These are phyloP conservation scores for Aspergillus calidoustus DNA, from an alignment of 2,329 filamentous ascomycete genomes.

Conservation along the genomic window DNA sequence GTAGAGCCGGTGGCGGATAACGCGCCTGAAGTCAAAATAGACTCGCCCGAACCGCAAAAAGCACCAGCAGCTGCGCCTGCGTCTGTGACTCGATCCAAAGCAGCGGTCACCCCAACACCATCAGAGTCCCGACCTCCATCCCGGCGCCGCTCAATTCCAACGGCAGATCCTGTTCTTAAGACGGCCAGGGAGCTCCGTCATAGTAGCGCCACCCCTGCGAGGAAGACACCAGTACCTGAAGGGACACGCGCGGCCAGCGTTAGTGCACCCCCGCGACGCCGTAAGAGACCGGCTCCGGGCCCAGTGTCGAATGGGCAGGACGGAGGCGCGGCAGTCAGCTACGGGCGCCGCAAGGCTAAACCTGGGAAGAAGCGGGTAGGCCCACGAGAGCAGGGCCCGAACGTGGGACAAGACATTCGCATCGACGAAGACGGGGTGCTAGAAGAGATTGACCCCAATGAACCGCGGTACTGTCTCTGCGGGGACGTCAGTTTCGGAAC, in stretches of 20 bases:
- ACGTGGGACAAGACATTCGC: conserved; percentile 41
- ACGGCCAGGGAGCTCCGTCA: conserved; percentile 41
- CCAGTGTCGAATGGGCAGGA: conserved; percentile 61
- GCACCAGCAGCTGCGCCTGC: conserved; percentile 20
- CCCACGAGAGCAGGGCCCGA: conserved; percentile 44
- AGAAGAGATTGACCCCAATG: conserved; percentile 62
- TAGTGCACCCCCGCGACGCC: conserved; percentile 49
- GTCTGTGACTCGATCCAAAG: conserved; percentile 7
- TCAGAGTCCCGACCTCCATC: conserved; percentile 40
- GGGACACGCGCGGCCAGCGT: conserved; percentile 43
- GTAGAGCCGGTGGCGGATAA: conserved; percentile 35
- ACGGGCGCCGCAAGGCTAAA: conserved; percentile 62
- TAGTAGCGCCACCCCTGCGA: conserved; percentile 48
- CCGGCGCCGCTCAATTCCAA: conserved; percentile 34
- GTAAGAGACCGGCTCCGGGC: conserved; percentile 64
- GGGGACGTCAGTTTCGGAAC: conserved; percentile 67
- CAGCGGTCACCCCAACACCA: conserved; percentile 29
- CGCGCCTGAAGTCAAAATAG: conserved; percentile 33
- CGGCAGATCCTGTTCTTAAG: conserved; percentile 32
- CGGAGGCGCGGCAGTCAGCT: conserved; percentile 65
- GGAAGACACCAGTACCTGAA: conserved; percentile 48
- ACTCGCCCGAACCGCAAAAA: conserved; percentile 27
- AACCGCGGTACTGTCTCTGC: conserved; percentile 68
- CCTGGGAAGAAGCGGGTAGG: conserved; percentile 49
- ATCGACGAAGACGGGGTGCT: conserved; percentile 54